These are phyloP conservation scores for Berkeleyomyces rouxiae DNA, from an alignment of 2,329 filamentous ascomycete genomes.

Conservation along the genomic window DNA sequence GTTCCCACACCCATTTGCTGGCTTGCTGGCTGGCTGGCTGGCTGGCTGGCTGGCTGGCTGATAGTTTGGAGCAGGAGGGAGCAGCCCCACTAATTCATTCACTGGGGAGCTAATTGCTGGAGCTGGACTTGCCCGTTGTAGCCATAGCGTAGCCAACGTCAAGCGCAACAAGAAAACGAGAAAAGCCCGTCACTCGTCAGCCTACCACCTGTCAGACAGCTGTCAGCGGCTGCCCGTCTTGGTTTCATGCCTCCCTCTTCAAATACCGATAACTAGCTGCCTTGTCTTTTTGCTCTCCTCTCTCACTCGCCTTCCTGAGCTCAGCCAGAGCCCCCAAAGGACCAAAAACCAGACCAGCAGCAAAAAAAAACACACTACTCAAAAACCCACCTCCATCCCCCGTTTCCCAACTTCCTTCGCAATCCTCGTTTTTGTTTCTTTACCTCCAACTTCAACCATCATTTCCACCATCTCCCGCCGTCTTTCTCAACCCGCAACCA, in stretches of 20 bases:
- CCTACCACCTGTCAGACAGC: neutral
- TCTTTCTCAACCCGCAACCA: neutral
- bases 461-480: neutral
- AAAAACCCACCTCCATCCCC: neutral
- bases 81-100: too few species aligned
- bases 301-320: conserved; percentile 6
- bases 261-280: neutral
- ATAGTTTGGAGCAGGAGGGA: too few species aligned
- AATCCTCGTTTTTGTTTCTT: neutral
- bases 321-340: neutral
- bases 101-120: too few species aligned
- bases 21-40: neutral
- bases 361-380: neutral
- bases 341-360: conserved; percentile 3
- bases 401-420: neutral
- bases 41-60: neutral
- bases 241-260: neutral
- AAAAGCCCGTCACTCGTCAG: neutral
- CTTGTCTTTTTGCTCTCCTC: conserved; percentile 7
- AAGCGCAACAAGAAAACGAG: neutral
- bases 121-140: too few species aligned
- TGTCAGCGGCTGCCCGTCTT: neutral
- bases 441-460: neutral
- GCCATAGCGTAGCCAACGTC: neutral
- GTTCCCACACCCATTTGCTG: too few species aligned